Percentiles rank a stretch among this genome's conserved stretches.
Conservation (phyloP, 140 eudicot species). For the Anethum foeniculum region DNA sequence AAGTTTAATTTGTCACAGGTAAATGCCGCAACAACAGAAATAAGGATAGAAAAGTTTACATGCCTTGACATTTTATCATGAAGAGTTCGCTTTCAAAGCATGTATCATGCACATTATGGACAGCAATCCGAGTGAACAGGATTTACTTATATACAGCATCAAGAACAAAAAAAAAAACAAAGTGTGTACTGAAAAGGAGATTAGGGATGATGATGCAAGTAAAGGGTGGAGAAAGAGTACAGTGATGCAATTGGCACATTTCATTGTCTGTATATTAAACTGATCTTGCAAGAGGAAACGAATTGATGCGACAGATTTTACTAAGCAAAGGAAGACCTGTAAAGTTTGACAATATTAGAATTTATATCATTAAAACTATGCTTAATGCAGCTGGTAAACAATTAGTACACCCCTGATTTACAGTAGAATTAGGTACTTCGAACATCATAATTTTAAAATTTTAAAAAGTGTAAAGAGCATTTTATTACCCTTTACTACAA, state of each 20-base stretch:
- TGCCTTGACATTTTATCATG: conserved; percentile 65
- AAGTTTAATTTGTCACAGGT: not conserved
- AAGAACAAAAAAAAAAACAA: not conserved
- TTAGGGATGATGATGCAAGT: not conserved
- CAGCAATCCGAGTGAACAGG: conserved; percentile 17
- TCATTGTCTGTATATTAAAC: conserved; percentile 89
- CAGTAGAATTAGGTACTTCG: no score
- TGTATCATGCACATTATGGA: conserved; percentile 53
- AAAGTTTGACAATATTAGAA: conserved; percentile 6
- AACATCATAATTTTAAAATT: no score
- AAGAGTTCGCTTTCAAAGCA: conserved; percentile 61
- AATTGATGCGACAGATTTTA: conserved; percentile 91
- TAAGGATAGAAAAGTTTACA: conserved; percentile 5
- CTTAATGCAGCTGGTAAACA: no score
- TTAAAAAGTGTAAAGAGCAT: no score
- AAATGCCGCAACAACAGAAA: not conserved
- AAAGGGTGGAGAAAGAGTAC: conserved; percentile 47
- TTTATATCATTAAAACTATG: not conserved
- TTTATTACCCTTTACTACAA: no score
- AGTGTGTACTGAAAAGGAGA: not conserved
- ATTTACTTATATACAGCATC: not conserved
- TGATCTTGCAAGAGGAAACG: conserved; percentile 93
- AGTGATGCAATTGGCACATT: conserved; percentile 95
- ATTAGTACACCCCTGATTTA: no score
- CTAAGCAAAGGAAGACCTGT: conserved; percentile 83